Base-by-base conservation (phyloP, 1,284 basidiomycete genomes). In the Papiliotrema fonsecae region DNA sequence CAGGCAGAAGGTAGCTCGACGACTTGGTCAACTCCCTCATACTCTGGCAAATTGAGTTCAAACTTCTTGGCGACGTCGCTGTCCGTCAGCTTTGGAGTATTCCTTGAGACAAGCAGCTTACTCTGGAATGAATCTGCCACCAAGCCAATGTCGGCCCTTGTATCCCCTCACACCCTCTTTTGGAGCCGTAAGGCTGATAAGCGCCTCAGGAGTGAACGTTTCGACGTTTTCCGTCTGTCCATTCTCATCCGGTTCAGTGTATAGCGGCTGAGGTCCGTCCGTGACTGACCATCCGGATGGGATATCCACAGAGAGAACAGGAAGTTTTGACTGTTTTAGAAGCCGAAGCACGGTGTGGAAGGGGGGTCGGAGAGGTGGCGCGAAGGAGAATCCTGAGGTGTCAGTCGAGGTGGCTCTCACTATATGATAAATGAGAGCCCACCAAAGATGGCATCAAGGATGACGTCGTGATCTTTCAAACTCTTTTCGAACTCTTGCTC, bases 361-460 rank as follows among this genome's bases (percentile, higher is more conserved):
- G 0, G 96, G 96, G 2, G 86, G 75, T 11, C 96, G 84, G 5
- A 91, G 79, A 22, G 91, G 91, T 1, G 81, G 86, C 59, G 87
- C 79, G 81, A 97, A 99, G 1, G 91, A 96, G 76, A 99, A 98
- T 4, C 96, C 76, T 76, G 22, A 25, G 24, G 37, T 14, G 30
- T 46, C 22, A 43, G 27, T 26, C 18, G 38, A 26, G 45, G 24
- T 16, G 5, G 25, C 11, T 28, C 19, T 27, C 26, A 28, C 27
- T 18, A 26, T 21, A 25, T 3, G 9, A 36, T 14, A 16, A 42
- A 9, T 4, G 6, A 27, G 21, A 18, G 60, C 72, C 34, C 44
- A 76, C 76, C 94, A 61, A 99, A 99, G 55, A 98, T 87, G 9
- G 92, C 88, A 67, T 98, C 96, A 40, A 98, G 78, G 16, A 98